Conservation (phyloP, 2,329 filamentous ascomycete genomes). For the Cladosporium sp. region DNA sequence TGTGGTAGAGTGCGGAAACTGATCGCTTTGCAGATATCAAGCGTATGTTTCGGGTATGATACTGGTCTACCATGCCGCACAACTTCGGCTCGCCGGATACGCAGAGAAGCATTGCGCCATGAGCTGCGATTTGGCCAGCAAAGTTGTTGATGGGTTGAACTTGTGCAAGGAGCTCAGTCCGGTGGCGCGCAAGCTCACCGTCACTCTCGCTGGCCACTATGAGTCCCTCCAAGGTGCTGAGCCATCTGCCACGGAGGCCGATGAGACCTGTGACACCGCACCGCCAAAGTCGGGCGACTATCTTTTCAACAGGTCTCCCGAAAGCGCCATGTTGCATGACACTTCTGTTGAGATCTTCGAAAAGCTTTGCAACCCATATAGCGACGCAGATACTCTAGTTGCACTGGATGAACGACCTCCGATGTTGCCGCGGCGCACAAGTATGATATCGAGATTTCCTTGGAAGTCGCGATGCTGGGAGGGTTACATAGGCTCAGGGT, state of each 20-base stretch:
- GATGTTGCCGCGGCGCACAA: not conserved
- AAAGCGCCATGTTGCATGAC: not conserved
- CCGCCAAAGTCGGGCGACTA: not conserved
- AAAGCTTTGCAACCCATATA: not conserved
- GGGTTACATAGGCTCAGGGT: not conserved
- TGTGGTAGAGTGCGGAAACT: not conserved
- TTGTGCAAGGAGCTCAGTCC: conserved; percentile 6
- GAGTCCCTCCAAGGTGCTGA: not conserved
- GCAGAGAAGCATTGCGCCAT: not conserved
- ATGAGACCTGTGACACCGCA: not conserved
- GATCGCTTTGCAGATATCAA: conserved; percentile 2
- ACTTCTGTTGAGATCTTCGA: not conserved
- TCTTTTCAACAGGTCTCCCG: not conserved
- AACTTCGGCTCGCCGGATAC: not conserved
- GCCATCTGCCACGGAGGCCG: not conserved
- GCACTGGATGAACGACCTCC: not conserved
- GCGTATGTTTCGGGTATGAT: conserved; percentile 15
- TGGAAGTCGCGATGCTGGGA: conserved; percentile 1
- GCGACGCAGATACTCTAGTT: not conserved
- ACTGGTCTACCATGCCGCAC: not conserved
- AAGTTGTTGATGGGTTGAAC: not conserved
- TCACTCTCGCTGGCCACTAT: not conserved
- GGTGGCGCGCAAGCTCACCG: not conserved
- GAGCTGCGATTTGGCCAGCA: not conserved
- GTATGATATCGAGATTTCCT: not conserved